Evolutionary conservation across 805 yeast genomes (phyloP), one percentile per base, ranked within the genome.

Genomic region (Wickerhamiella cacticola): DNA sequence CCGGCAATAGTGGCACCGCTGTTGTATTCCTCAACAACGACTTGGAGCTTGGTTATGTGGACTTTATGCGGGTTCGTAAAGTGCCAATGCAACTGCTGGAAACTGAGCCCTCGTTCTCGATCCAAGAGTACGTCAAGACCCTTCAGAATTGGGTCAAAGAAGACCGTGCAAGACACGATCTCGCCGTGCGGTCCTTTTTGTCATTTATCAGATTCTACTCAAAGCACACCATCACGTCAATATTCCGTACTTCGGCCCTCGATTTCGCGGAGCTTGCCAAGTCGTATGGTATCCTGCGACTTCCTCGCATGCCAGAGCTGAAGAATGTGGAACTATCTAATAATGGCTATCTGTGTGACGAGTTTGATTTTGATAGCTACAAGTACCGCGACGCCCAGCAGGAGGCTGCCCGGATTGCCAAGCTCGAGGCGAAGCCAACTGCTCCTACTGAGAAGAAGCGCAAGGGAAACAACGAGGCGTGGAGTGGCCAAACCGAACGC

Each of bases 271-370:
- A 80, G 0, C 53, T 82, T 6, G 95, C 92, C 1, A 73, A 69
- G 53, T 71, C 83, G 68, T 87, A 82, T 62, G 95, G 96, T 1
- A 63, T 92, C 1, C 64, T 84, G 38, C 71, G 96, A 55, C 65
- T 89, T 50, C 99, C 99, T 7, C 77, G 79, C 55, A 92, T 94
- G 97, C 98, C 98, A 0, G 99, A 92, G 60, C 66, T 78, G 26
- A 73, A 79, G 19, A 59, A 70, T 25, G 59, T 65, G 33, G 54
- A 63, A 10, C 65, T 78, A 57, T 83, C 87, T 0, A 75, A 72
- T 26, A 79, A 77, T 52, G 96, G 96, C 1, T 85, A 88, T 86
- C 64, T 84, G 29, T 72, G 79, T 1, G 71, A 66, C 24, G 67
- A 68, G 2, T 69, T 87, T 16, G 80, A 84, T 55, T 73, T 84